A percentile compares a stretch with the other conserved stretches of the same genome.
These are phyloP conservation scores for Leishmania mexicana DNA, from an alignment of 208 protist genomes.

Conservation along the genomic window DNA sequence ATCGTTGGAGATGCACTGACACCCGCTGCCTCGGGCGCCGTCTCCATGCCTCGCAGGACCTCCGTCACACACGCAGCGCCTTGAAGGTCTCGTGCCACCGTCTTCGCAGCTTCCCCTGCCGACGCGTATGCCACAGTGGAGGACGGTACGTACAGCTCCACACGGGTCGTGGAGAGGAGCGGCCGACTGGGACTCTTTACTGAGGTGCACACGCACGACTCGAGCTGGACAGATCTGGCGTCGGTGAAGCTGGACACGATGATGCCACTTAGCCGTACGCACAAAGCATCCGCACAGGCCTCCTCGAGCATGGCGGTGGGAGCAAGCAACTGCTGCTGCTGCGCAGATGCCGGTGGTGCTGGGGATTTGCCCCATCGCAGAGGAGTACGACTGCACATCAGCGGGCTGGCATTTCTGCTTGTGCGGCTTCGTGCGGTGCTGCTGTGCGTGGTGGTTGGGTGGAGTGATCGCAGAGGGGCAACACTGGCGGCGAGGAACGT, in stretches of 20 bases:
- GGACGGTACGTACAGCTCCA: constrained; percentile 26
- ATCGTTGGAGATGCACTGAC: not conserved
- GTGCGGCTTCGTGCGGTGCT: not conserved
- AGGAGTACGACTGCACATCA: not conserved
- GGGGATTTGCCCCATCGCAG: not conserved
- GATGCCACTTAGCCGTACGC: constrained; percentile 21
- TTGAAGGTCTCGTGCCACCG: constrained; percentile 14
- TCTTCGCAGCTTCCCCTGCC: constrained; percentile 1
- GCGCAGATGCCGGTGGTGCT: not conserved
- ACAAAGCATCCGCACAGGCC: constrained; percentile 22
- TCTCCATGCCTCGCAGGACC: not conserved
- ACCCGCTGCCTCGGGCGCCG: not conserved
- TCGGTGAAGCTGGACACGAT: constrained; percentile 24
- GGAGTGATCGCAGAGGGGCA: constrained; percentile 14
- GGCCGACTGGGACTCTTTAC: constrained; percentile 21
- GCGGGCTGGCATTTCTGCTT: not conserved
- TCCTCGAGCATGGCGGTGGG: constrained; percentile 28
- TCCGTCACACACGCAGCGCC: not conserved
- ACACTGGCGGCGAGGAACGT: constrained; percentile 17
- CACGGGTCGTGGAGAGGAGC: constrained; percentile 19
- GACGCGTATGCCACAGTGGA: constrained; percentile 18
- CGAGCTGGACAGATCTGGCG: constrained; percentile 18
- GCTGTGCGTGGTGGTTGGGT: not conserved
- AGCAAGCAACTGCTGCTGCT: not conserved
- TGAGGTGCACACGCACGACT: constrained; percentile 25